Base-by-base conservation (phyloP, 2,329 filamentous ascomycete species). In the Aspergillus pseudotamarii region DNA sequence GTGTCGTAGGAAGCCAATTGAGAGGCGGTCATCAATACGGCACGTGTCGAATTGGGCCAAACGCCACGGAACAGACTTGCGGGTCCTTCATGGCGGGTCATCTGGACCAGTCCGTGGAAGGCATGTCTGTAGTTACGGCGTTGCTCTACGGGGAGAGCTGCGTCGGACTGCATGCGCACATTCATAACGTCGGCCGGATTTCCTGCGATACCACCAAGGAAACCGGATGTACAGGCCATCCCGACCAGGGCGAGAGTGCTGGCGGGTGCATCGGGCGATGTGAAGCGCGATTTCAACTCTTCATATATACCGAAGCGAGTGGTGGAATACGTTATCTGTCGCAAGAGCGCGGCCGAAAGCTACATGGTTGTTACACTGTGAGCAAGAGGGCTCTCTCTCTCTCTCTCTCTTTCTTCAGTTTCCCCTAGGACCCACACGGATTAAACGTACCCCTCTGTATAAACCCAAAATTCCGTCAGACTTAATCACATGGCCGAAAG, bases 231-330 rank as follows among this genome's bases (percentile, higher is more conserved):
- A 28, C 89, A 90, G 59, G 94, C 92, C 79, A 98, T 91, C 68
- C 86, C 91, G 67, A 97, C 85, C 11, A 99, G 89, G n/a, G 87
- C 84, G 12, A 88, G 83, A 71, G 97, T 89, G 2, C 90, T 88
- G 3, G 93, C 90, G 58, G 81, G 75, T 32, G 78, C 76, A 14
- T 76, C 77, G 14, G 83, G 76, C 4, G 84, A 82, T 43, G 87
- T 86, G 74, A 90, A 84, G 58, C 85, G 86, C 28, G 86, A 82
- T 81, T 99, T 99, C 64, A 98, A 84, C 70, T 96, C 89, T 81
- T 98, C 95, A 83, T 99, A 99, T 68, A 97, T 89, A 68, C 93
- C 95, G 81, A 99, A 99, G 56, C 95, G 92, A 43, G 93, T 95
- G 57, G 95, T 99, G 64, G 91, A 95, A 83, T 99, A 99, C 64